Base-by-base conservation (phyloP, 129 eudicot species). In the Artemisia tridentata region DNA sequence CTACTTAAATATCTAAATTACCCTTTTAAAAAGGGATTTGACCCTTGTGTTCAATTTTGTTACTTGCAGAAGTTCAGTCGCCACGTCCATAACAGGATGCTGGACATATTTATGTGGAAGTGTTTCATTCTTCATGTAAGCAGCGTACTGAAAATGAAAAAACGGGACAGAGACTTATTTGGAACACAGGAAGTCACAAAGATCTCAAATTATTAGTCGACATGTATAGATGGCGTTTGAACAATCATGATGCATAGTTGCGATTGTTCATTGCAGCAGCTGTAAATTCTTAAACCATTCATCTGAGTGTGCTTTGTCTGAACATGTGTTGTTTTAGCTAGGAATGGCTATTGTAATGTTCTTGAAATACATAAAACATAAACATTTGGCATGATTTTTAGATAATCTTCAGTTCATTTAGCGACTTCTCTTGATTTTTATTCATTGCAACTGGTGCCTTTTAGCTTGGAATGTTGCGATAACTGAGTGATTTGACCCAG, bases 41-140 rank as follows among this genome's bases (percentile, higher is more conserved):
- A 65, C 55, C 45, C 45, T 63, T 7, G 56, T 57, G 50, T 75
- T 58, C 16, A 56, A 79, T 63, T n/a, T 38, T 56, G 17, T 15
- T 50, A 9, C 49, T 21, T 75, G 78, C 84, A 85, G 89, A 81
- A 67, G 52, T 69, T 38, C 70, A 79, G 55, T 65, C 69, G 54
- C 21, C 61, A 11, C 75, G 73, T 63, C 65, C 80, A 17, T 81
- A 64, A 76, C 54, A 4, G 13, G 67, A 59, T 43, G 82, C 45
- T 51, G 73, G 43, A 72, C 55, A 11, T 48, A 23, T 60, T 72
- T 17, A 11, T 19, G 23, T 25, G 17, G 12, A 61, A 71, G 52
- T 27, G 54, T 55, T 34, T 27, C 60, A 25, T 62, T 17, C 69
- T 72, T 19, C 51, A 45, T 60, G 60, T 19, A 16, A 58, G 46